Conservation (phyloP, 2,329 filamentous ascomycete species). For the Coleophoma cylindrospora region DNA sequence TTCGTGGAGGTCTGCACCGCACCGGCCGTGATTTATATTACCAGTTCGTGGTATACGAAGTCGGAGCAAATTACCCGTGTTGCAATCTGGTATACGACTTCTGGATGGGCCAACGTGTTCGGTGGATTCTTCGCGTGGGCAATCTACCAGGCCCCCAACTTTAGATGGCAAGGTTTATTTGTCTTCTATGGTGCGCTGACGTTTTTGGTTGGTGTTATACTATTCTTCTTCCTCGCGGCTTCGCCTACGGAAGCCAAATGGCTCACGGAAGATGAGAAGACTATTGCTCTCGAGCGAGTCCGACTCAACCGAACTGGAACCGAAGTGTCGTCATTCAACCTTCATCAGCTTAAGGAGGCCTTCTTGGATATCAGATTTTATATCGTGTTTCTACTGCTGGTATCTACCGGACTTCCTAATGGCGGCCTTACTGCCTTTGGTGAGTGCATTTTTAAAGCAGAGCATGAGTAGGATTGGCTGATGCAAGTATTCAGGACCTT, state of each 20-base stretch:
- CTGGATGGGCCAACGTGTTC: conserved; percentile 55
- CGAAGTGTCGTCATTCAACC: conserved; percentile 33
- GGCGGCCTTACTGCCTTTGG: conserved; percentile 31
- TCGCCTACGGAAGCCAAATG: conserved; percentile 38
- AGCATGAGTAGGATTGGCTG: not conserved
- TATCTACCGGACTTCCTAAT: not conserved
- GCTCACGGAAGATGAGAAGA: conserved; percentile 44
- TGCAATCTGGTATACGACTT: conserved; percentile 62
- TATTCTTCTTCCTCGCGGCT: not conserved
- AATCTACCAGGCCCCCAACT: not conserved
- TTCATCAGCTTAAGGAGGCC: conserved; percentile 45
- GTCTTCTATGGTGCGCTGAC: not conserved
- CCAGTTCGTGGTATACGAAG: conserved; percentile 65
- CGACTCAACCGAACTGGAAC: conserved; percentile 29
- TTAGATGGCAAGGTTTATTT: conserved; percentile 34
- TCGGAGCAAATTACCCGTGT: conserved; percentile 56
- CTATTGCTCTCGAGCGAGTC: conserved; percentile 45
- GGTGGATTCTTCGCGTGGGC: conserved; percentile 49
- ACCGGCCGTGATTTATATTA: conserved; percentile 61
- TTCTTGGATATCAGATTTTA: not conserved
- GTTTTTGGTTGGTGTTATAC: not conserved
- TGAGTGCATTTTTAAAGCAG: not conserved
- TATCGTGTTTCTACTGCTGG: not conserved
- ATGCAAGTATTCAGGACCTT: not conserved
- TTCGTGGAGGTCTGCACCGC: not conserved